phyloP scores from a whole-genome alignment of 148 eudicot species.

The Beta vulgaris region DNA sequence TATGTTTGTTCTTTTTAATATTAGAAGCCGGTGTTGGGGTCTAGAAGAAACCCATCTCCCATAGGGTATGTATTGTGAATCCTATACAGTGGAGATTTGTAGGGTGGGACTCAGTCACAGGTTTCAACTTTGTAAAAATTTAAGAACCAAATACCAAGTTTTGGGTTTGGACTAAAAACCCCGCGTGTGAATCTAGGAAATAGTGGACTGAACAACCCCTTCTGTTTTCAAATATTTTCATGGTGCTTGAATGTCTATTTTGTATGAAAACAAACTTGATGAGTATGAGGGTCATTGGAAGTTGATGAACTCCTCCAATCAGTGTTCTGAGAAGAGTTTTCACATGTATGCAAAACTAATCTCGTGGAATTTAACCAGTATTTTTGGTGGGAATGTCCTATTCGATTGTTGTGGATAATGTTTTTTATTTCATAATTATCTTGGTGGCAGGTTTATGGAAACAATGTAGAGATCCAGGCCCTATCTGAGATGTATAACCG shows the following conservation, averaged over 20 bases:
- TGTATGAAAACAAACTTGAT: not conserved
- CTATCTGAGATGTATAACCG: conserved; percentile 95
- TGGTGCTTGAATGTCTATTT: not conserved
- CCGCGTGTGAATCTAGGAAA: not conserved
- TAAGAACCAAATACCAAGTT: too few relatives aligned
- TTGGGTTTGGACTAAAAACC: too few relatives aligned
- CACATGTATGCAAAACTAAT: not conserved
- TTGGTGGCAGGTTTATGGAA: conserved; percentile 79
- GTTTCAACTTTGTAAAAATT: too few relatives aligned
- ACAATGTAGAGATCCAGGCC: conserved; percentile 93
- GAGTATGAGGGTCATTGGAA: not conserved
- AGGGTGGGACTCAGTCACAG: too few relatives aligned
- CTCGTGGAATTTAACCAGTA: not conserved
- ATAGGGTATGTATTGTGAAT: too few relatives aligned
- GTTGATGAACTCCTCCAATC: not conserved
- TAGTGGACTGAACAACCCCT: not conserved
- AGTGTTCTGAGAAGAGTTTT: not conserved
- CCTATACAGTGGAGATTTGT: too few relatives aligned
- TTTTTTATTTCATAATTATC: not conserved
- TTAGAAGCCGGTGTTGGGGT: not conserved
- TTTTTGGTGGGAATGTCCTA: not conserved
- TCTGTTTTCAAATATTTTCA: not conserved
- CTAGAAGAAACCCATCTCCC: not conserved
- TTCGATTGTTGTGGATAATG: not conserved
- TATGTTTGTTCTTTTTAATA: too few relatives aligned